Conservation (phyloP, 345 rosid species). For the Syzygium oleosum region DNA sequence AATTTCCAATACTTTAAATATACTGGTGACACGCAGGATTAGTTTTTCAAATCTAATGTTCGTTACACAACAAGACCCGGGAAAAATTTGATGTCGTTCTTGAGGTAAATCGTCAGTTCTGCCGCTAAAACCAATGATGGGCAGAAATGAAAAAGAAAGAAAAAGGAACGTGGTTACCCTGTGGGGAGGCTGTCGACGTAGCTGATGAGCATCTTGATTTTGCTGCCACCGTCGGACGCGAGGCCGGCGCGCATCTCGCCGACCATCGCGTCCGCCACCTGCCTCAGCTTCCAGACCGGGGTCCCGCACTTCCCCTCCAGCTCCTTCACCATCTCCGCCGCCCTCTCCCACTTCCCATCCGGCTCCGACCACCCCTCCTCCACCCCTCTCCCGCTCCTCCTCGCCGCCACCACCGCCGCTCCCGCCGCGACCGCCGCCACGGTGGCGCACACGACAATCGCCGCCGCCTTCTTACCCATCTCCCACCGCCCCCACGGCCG, state of each 20-base stretch:
- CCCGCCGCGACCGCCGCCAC: slow-evolving; percentile 15
- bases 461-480: slow-evolving; percentile 18
- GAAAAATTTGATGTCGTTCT: not conserved
- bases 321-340: slow-evolving; percentile 49
- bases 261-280: slow-evolving; percentile 85
- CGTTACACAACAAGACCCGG: not conserved
- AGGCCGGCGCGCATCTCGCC: slow-evolving; percentile 95
- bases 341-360: slow-evolving; percentile 49
- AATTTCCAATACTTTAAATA: not conserved
- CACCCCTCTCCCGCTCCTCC: slow-evolving; percentile 38
- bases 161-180: slow-evolving; percentile 32
- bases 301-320: slow-evolving; percentile 70
- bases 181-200: slow-evolving; percentile 90
- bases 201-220: slow-evolving; percentile 93
- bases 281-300: slow-evolving; percentile 54
- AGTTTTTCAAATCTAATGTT: not conserved
- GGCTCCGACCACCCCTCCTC: slow-evolving; percentile 40
- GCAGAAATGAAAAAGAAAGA: not conserved
- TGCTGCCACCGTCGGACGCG: slow-evolving; percentile 83
- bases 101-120: not conserved
- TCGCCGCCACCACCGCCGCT: slow-evolving; percentile 52
- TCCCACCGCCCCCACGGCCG: not conserved
- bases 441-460: slow-evolving; percentile 8
- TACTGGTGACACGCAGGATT: not conserved
- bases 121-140: not conserved